A percentile compares a stretch with the other conserved stretches of the same genome.
phyloP scores from a whole-genome alignment of 192 early-diverging fungal species.

The Glomus cerebriforme region DNA sequence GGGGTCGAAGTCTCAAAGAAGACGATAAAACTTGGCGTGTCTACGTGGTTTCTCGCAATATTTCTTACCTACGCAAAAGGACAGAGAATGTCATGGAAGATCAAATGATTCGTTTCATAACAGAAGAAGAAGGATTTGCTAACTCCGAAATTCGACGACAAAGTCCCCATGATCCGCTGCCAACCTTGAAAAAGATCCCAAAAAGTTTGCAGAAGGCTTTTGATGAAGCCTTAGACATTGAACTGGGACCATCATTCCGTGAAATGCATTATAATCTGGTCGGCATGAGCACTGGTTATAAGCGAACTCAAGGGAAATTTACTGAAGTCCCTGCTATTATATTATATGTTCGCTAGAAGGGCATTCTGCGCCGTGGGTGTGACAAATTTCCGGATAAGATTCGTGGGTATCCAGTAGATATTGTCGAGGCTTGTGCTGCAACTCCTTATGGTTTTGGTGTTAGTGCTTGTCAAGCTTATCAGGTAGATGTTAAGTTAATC shows the following conservation, averaged over 20 bases:
- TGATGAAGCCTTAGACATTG: conserved; percentile 3
- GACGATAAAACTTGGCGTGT: neutral
- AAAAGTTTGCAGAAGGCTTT: neutral
- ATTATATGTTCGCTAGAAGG: neutral
- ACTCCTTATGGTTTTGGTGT: conserved; percentile 7
- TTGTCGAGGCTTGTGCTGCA: neutral
- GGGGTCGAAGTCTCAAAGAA: neutral
- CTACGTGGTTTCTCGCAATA: neutral
- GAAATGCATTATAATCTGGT: neutral
- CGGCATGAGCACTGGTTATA: neutral
- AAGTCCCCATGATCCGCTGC: neutral
- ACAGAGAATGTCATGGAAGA: neutral
- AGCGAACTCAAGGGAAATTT: too few relatives aligned
- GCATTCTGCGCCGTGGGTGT: neutral
- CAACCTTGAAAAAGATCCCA: neutral
- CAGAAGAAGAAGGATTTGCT: neutral
- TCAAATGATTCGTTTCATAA: neutral
- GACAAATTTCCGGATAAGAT: neutral
- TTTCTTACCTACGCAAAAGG: neutral
- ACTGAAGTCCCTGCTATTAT: too few relatives aligned
- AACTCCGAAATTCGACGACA: neutral
- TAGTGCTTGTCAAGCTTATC: neutral
- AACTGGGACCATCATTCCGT: neutral
- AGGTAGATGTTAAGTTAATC: conserved; percentile 1
- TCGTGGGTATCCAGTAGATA: neutral